phyloP scores from a whole-genome alignment of 257 asterid species.

The Linaria vulgaris region DNA sequence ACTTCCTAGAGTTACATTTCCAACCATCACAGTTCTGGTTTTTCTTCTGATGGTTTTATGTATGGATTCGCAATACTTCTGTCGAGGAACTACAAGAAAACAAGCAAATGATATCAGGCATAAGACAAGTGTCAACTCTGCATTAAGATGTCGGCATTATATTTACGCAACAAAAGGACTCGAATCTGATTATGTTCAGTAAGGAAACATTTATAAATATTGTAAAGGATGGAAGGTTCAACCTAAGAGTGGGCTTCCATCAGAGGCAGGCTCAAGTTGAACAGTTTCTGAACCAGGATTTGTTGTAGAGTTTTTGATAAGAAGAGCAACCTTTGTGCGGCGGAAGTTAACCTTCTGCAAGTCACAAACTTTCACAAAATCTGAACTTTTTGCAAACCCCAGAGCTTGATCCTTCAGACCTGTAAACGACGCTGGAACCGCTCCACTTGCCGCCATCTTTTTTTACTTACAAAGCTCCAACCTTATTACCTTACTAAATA shows the following conservation, averaged over 20 bases:
- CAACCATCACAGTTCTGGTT: slow-evolving; percentile 95
- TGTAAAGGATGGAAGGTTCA: slow-evolving; percentile 17
- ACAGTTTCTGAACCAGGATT: slow-evolving; percentile 75
- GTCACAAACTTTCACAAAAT: slow-evolving; percentile 63
- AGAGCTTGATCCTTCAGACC: slow-evolving; percentile 55
- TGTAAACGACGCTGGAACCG: slow-evolving; percentile 80
- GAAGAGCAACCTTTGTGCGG: slow-evolving; percentile 57
- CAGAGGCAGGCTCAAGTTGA: slow-evolving; percentile 90
- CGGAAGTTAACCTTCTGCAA: slow-evolving; percentile 66
- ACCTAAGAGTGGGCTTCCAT: slow-evolving; percentile 93
- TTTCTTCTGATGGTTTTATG: slow-evolving; percentile 88
- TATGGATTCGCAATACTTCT: slow-evolving; percentile 86
- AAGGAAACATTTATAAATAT: too few relatives aligned
- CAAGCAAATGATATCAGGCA: too few relatives aligned
- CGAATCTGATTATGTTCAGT: too few relatives aligned
- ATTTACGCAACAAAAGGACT: too few relatives aligned
- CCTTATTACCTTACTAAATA: slow-evolving; percentile 33
- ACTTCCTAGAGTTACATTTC: slow-evolving; percentile 94
- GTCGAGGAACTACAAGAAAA: slow-evolving; percentile 96
- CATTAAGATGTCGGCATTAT: background rate
- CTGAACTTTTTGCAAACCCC: slow-evolving; percentile 65
- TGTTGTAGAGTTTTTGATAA: slow-evolving; percentile 61
- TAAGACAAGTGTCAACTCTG: too few relatives aligned
- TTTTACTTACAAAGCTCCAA: slow-evolving; percentile 6
- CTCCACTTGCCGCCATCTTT: slow-evolving; percentile 95